Percentiles rank a stretch among this genome's conserved stretches.
phyloP scores from a whole-genome alignment of 768 basidiomycete genomes.

The Phlegmacium glaucopus region DNA sequence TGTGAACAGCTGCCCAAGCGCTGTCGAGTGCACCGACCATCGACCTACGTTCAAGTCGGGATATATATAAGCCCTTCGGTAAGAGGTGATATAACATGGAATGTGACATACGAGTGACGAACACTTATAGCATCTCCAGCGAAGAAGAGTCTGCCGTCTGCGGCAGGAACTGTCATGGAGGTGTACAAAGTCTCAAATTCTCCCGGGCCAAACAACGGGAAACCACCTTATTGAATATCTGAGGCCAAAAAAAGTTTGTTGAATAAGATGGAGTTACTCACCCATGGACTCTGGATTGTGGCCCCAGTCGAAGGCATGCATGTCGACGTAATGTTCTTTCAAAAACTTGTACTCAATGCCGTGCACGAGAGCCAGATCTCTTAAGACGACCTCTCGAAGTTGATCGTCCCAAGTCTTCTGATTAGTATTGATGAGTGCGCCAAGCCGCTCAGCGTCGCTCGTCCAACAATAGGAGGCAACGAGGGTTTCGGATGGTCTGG shows the following conservation, averaged over 20 bases:
- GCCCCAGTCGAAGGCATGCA: slow-evolving; percentile 31
- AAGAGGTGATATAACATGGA: background rate
- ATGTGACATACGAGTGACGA: slow-evolving; percentile 25
- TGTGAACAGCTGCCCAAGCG: slow-evolving; percentile 2
- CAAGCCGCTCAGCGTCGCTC: slow-evolving; percentile 34
- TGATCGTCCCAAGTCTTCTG: slow-evolving; percentile 10
- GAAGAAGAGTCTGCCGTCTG: slow-evolving; percentile 27
- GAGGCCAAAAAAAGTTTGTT: slow-evolving; percentile 1
- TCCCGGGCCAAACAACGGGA: slow-evolving; percentile 38
- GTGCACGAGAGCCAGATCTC: slow-evolving; percentile 29
- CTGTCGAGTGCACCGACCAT: slow-evolving; percentile 3
- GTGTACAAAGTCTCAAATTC: slow-evolving; percentile 30
- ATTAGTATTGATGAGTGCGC: slow-evolving; percentile 26
- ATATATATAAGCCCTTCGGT: background rate
- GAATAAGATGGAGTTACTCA: slow-evolving; percentile 16
- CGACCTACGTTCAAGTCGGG: slow-evolving; percentile 1
- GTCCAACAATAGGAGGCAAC: slow-evolving; percentile 42
- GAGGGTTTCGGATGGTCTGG: slow-evolving; percentile 24
- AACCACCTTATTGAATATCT: slow-evolving; percentile 30
- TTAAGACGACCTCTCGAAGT: slow-evolving; percentile 26
- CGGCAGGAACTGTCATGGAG: slow-evolving; percentile 27
- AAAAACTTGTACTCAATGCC: slow-evolving; percentile 17
- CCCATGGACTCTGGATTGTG: slow-evolving; percentile 30
- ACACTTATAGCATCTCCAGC: slow-evolving; percentile 36
- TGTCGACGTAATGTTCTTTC: slow-evolving; percentile 15